Evolutionary conservation across 345 rosid species (phyloP), one percentile per base, ranked within the genome.

Genomic region (Syzygium grande): DNA sequence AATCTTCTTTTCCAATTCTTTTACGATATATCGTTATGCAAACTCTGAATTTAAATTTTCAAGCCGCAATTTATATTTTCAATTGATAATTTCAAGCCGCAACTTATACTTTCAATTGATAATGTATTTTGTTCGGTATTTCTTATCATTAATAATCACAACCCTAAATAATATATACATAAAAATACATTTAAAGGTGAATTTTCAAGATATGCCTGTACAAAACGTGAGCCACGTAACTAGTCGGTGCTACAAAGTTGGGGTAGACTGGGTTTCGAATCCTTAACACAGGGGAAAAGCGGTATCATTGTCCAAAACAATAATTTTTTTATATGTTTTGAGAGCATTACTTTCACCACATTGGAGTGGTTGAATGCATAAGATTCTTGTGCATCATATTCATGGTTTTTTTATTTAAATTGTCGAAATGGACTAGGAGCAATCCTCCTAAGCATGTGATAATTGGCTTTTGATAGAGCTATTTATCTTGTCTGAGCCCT

Each of bases 401-500:
- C 41, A 65, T 3, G 21, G 5, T 41, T 15, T 65, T 65, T 58
- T 27, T 2, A 58, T 23, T 58, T 58, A 13, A 49, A 49, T 49
- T 49, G 51, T 49, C 11, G 51, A 49, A 49, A 49, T 10, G 51
- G 51, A 9, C 51, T 58, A 23, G 63, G 63, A 23, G 29, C 61
- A 58, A 58, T 58, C 63, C 6, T 58, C 63, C 29, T 58, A 12
- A 58, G 6, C 29, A 58, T 11, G 63, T 58, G 11, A 58, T 10
- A 25, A 58, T 58, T 58, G 43, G 43, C 5, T 41, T 41, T 96
- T 29, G 97, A 95, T 77, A 93, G 90, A 95, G 97, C 97, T 94
- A 98, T 90, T 68, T 78, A 54, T 84, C 65, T 15, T 92, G 52
- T 65, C 97, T 93, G 97, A 94, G 98, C 95, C 92, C 78, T 65